Evolutionary conservation across 2,329 filamentous ascomycete species (phyloP).

Genomic region (Penicillium frequentans): DNA sequence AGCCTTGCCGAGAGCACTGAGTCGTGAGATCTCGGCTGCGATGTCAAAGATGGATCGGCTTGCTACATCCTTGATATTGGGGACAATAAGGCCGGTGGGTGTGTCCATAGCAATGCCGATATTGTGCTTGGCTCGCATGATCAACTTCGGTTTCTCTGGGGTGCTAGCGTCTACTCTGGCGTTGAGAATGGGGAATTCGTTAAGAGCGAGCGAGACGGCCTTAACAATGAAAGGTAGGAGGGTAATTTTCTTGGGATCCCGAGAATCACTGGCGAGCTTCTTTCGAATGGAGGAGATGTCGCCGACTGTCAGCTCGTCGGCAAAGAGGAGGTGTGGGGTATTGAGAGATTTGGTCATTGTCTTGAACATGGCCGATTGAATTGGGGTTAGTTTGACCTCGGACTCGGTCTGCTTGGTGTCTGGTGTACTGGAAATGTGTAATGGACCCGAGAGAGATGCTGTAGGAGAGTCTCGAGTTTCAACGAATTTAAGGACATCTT

Average conservation of each 20-base stretch:
- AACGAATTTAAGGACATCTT: conserved; percentile 77
- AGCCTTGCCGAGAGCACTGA: conserved; percentile 70
- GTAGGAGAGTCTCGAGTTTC: conserved; percentile 37
- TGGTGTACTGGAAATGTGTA: conserved; percentile 33
- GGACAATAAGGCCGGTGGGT: conserved; percentile 81
- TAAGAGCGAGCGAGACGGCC: conserved; percentile 81
- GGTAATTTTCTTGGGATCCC: conserved; percentile 67
- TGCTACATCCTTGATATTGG: conserved; percentile 84
- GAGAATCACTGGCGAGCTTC: conserved; percentile 66
- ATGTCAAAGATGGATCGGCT: conserved; percentile 74
- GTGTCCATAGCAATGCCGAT: conserved; percentile 97
- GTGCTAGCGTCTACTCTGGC: conserved; percentile 70
- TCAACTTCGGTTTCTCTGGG: conserved; percentile 68
- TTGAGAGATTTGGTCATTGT: conserved; percentile 87
- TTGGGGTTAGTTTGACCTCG: conserved; percentile 67
- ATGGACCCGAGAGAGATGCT: conserved; percentile 43
- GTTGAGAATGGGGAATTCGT: conserved; percentile 83
- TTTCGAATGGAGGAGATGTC: conserved; percentile 69
- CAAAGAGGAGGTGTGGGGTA: conserved; percentile 95
- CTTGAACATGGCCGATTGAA: conserved; percentile 95
- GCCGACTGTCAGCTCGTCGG: conserved; percentile 83
- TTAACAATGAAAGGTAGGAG: conserved; percentile 96
- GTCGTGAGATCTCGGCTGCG: conserved; percentile 70
- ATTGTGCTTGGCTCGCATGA: conserved; percentile 84
- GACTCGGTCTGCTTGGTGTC: conserved; percentile 64